Conservation (phyloP, 305 asterid genomes). For the Galium porrigens region DNA sequence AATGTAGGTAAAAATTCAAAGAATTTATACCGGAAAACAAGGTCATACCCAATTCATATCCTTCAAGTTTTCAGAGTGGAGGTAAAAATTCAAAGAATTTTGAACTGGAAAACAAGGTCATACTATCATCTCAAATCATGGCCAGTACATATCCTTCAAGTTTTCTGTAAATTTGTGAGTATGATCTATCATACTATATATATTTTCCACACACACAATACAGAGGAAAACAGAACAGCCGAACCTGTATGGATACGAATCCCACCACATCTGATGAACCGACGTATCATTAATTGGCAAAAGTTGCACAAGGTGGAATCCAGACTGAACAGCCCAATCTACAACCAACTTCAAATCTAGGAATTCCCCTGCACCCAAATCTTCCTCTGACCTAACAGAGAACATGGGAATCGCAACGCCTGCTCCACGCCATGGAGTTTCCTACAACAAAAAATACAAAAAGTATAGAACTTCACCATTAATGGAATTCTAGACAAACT, state of each 20-base stretch:
- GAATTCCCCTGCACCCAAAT: conserved; percentile 92
- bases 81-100: no score
- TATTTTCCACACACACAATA: background rate
- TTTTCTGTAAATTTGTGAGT: background rate
- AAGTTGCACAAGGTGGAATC: conserved; percentile 91
- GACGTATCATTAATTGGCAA: conserved; percentile 94
- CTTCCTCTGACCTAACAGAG: conserved; percentile 78
- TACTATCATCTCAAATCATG: no score
- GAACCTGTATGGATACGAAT: conserved; percentile 98
- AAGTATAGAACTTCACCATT: conserved; percentile 7
- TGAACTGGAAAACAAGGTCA: no score
- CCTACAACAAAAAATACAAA: conserved; percentile 27
- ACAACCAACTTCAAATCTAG: conserved; percentile 85
- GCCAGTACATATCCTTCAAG: no score
- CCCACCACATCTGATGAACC: conserved; percentile 96
- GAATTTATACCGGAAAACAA: background rate
- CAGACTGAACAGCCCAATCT: conserved; percentile 80
- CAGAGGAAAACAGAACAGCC: background rate
- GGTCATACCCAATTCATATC: conserved; percentile 1
- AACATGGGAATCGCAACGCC: conserved; percentile 96
- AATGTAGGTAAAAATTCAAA: background rate
- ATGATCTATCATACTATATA: background rate
- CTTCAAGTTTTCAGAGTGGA: background rate
- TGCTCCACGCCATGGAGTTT: conserved; percentile 94
- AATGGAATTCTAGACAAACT: background rate